A percentile compares a stretch with the other conserved stretches of the same genome.
These are phyloP conservation scores for Helenozyma rhizophorensis DNA, from an alignment of 805 yeast species.

Conservation along the genomic window DNA sequence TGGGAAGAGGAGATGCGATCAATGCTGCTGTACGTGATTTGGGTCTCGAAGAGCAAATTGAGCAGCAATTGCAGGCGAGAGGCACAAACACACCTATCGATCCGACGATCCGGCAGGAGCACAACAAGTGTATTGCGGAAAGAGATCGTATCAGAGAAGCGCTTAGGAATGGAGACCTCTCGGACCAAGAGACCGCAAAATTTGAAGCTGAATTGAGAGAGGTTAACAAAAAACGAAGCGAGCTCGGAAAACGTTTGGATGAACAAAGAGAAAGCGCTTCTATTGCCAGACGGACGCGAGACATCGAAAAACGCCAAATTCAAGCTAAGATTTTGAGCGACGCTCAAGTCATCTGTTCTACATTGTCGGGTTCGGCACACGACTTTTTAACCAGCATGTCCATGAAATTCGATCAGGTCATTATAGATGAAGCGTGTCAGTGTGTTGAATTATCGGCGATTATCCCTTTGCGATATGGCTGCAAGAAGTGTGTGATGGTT, in stretches of 20 bases:
- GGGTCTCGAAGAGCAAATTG: conserved; percentile 84
- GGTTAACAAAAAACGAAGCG: conserved; percentile 58
- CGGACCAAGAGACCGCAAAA: conserved; percentile 41
- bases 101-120: conserved; percentile 46
- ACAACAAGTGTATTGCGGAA: conserved; percentile 48
- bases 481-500: conserved; percentile 88
- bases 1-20: conserved; percentile 87
- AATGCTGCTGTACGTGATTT: conserved; percentile 76
- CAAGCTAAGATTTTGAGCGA: conserved; percentile 68
- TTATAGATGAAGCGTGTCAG: conserved; percentile 96
- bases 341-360: conserved; percentile 86
- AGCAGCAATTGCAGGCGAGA: conserved; percentile 45
- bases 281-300: conserved; percentile 67
- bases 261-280: conserved; percentile 71
- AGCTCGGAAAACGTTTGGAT: conserved; percentile 69
- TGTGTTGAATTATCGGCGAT: conserved; percentile 90
- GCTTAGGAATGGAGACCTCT: conserved; percentile 23
- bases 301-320: conserved; percentile 67
- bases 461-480: conserved; percentile 89
- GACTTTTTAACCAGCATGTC: conserved; percentile 73
- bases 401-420: conserved; percentile 80
- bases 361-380: conserved; percentile 92
- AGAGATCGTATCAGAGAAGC: conserved; percentile 51
- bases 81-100: conserved; percentile 41
- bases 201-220: conserved; percentile 50